Evolutionary conservation across 2,329 filamentous ascomycete species (phyloP).

Genomic region (Aspergillus oerlinghausenensis): DNA sequence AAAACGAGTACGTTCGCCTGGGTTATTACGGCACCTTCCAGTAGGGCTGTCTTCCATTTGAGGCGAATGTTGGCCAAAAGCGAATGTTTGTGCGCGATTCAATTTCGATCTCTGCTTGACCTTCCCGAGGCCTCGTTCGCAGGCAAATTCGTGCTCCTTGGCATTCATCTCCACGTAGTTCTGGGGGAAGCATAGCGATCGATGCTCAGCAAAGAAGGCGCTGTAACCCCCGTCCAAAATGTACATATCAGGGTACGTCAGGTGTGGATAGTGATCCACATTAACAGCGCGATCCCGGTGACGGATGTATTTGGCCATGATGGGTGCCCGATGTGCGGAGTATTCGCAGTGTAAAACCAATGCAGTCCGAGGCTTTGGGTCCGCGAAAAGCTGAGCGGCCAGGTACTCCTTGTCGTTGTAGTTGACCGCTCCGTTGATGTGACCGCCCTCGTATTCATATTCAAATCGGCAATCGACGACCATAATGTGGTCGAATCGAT

Average conservation of each 20-base stretch:
- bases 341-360: constrained; percentile 98
- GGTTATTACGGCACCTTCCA: constrained; percentile 38
- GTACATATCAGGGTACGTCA: constrained; percentile 96
- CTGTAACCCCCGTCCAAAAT: constrained; percentile 96
- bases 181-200: constrained; percentile 79
- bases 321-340: constrained; percentile 88
- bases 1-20: constrained; percentile 26
- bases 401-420: constrained; percentile 94
- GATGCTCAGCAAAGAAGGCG: constrained; percentile 78
- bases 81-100: constrained; percentile 85
- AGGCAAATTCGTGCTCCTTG: constrained; percentile 84
- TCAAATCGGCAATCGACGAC: constrained; percentile 97
- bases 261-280: constrained; percentile 74
- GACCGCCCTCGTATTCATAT: constrained; percentile 95
- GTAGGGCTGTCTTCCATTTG: constrained; percentile 61
- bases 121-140: constrained; percentile 90
- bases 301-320: constrained; percentile 93
- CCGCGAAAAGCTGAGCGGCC: constrained; percentile 70
- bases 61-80: constrained; percentile 72
- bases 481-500: constrained; percentile 72
- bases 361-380: constrained; percentile 66
- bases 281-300: constrained; percentile 83
- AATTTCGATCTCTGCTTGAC: constrained; percentile 85
- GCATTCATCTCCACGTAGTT: constrained; percentile 97
- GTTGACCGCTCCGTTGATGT: constrained; percentile 90